Evolutionary conservation across 2,329 filamentous ascomycete genomes (phyloP).

Genomic region (Penicillium concentricum): DNA sequence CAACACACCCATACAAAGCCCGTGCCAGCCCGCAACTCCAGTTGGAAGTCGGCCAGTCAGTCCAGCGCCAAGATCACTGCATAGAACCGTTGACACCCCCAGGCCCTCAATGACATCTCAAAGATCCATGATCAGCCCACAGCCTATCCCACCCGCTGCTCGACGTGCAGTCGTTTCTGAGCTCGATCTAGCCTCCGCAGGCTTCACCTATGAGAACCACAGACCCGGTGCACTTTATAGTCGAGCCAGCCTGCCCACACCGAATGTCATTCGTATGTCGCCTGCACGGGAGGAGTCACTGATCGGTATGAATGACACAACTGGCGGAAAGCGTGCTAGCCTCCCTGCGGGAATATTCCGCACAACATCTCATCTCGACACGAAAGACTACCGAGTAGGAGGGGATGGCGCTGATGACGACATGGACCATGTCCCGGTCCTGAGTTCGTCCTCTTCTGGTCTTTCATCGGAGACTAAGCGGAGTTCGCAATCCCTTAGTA

Average conservation of each 20-base stretch:
- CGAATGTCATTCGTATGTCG: not conserved
- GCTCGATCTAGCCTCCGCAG: slow-evolving; percentile 4
- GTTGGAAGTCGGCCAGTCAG: slow-evolving; percentile 17
- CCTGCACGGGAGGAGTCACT: slow-evolving; percentile 1
- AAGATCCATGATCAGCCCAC: not conserved
- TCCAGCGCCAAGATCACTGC: not conserved
- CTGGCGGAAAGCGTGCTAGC: slow-evolving; percentile 14
- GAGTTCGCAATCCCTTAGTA: slow-evolving; percentile 16
- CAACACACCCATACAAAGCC: slow-evolving; percentile 33
- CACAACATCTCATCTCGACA: slow-evolving; percentile 6
- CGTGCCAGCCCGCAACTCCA: slow-evolving; percentile 23
- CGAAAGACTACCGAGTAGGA: not conserved
- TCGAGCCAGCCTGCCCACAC: slow-evolving; percentile 2
- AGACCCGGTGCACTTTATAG: slow-evolving; percentile 2
- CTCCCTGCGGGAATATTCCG: slow-evolving; percentile 15
- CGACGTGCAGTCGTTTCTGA: slow-evolving; percentile 2
- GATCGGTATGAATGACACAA: not conserved
- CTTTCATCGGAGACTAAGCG: slow-evolving; percentile 9
- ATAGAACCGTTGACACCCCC: not conserved
- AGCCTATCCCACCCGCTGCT: not conserved
- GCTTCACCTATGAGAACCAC: slow-evolving; percentile 7
- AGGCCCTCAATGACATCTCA: slow-evolving; percentile 1
- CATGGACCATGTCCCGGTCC: not conserved
- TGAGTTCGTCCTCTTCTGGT: not conserved
- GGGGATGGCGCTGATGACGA: slow-evolving; percentile 2